Conservation (phyloP, 352 stramenopile species). For the Globisporangium abappressorium region DNA sequence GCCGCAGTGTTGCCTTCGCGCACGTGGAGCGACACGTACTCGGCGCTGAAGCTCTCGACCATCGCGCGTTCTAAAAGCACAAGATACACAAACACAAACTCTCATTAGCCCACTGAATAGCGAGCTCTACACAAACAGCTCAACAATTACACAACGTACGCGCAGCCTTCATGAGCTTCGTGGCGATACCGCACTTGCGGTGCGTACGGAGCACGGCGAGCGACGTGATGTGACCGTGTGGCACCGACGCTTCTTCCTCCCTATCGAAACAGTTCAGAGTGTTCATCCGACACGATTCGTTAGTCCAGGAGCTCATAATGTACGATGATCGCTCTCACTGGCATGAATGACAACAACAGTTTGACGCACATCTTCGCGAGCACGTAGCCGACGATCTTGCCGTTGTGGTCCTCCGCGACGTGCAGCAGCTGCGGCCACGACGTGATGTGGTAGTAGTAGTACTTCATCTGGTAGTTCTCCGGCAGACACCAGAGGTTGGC, state of each 20-base stretch:
- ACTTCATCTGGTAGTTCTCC: conserved; percentile 99
- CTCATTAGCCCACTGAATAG: neutral
- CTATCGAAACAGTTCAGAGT: conserved; percentile 18
- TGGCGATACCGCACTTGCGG: conserved; percentile 96
- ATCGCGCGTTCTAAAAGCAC: conserved; percentile 86
- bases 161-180: conserved; percentile 96
- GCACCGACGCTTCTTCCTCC: conserved; percentile 84
- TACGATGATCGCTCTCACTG: neutral
- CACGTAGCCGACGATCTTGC: conserved; percentile 99
- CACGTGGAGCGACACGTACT: conserved; percentile 99
- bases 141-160: conserved; percentile 39
- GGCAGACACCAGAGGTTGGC: conserved; percentile 99
- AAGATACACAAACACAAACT: neutral
- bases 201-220: conserved; percentile 96
- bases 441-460: conserved; percentile 99
- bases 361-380: conserved; percentile 97
- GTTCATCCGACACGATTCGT: neutral
- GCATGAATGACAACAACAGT: neutral
- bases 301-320: neutral
- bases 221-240: conserved; percentile 99
- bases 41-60: conserved; percentile 96
- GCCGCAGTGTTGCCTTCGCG: conserved; percentile 97
- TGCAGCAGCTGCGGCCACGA: conserved; percentile 99
- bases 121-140: neutral
- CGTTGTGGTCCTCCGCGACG: conserved; percentile 96